These are phyloP conservation scores for Fraxinus paxiana DNA, from an alignment of 305 asterid genomes.

Conservation along the genomic window DNA sequence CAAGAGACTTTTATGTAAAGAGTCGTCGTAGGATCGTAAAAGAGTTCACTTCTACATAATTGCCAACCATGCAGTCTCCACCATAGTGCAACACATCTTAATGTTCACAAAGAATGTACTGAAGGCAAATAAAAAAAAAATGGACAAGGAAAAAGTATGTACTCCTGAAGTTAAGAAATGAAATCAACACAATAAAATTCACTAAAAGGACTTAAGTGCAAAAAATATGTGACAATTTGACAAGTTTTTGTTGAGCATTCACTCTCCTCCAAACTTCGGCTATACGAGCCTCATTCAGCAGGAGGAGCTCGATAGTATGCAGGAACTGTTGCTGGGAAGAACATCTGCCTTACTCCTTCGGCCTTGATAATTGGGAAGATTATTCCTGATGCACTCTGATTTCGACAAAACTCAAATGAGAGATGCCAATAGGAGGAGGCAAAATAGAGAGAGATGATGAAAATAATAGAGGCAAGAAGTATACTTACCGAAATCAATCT, in stretches of 20 bases:
- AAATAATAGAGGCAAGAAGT: background rate
- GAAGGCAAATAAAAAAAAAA: too few relatives aligned
- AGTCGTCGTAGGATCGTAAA: too few relatives aligned
- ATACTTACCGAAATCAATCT: slow-evolving; percentile 60
- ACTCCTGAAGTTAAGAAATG: background rate
- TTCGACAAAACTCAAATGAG: slow-evolving; percentile 4
- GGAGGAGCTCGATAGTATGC: slow-evolving; percentile 85
- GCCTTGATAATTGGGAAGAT: slow-evolving; percentile 88
- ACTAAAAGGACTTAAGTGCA: slow-evolving; percentile 12
- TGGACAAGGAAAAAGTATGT: background rate
- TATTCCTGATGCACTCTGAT: slow-evolving; percentile 75
- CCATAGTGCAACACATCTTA: background rate
- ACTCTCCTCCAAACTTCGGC: background rate
- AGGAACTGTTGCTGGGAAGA: slow-evolving; percentile 83
- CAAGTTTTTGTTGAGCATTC: slow-evolving; percentile 19
- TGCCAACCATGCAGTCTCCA: background rate
- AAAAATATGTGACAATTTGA: slow-evolving; percentile 19
- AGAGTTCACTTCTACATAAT: background rate
- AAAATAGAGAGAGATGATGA: background rate
- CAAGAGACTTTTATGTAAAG: too few relatives aligned
- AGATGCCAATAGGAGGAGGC: background rate
- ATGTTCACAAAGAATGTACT: background rate
- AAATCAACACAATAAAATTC: background rate
- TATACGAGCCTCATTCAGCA: slow-evolving; percentile 24
- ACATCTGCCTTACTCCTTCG: slow-evolving; percentile 92